Base-by-base conservation (phyloP, 75 land plant genomes). In the Pseudotsuga menziesii region DNA sequence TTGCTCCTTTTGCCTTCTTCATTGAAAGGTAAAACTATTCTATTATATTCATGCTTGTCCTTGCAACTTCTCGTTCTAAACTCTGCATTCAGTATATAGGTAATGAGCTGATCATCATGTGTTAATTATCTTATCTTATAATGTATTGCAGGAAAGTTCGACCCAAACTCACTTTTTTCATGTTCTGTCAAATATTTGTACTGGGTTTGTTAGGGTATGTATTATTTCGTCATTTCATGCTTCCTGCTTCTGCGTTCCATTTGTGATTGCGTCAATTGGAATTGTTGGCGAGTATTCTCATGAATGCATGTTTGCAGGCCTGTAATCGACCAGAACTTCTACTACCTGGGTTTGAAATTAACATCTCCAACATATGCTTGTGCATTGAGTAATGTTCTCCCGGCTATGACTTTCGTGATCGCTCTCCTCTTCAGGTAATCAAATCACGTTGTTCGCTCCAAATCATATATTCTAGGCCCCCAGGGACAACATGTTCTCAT, bases 1-100 rank as follows among this genome's bases (percentile, higher is more conserved):
- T 90, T 7, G 85, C 87, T 7, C 95, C 95, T 22, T 89, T 91
- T 55, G 91, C 88, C 3, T 71, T 80, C 14, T 12, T 83, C 19
- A 25, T 90, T 35, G 93, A 92, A 57, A 91, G 93, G 95, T 91
- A 16, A 44, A 44, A 0, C 11, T 8, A 44, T 7, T 44, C 8
- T 7, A 44, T n/a, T n/a, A n/a, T n/a, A n/a, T n/a, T n/a, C n/a
- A n/a, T n/a, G n/a, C n/a, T n/a, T n/a, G n/a, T 44, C 7, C 7
- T 44, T 7, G 8, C 11, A 44, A 44, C 8, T 44, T 35, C 36
- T 35, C 0, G 3, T 35, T 2, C 2, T 2, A 35, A 35, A 4
- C 36, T 35, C 36, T 35, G 36, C 36, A 35, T 35, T 35, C 36
- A 35, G 36, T 35, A 35, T 4, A 4, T 35, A 35, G 36, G 36